phyloP scores from a whole-genome alignment of 176 grass and related monocot genomes.

The Paspalum vaginatum region DNA sequence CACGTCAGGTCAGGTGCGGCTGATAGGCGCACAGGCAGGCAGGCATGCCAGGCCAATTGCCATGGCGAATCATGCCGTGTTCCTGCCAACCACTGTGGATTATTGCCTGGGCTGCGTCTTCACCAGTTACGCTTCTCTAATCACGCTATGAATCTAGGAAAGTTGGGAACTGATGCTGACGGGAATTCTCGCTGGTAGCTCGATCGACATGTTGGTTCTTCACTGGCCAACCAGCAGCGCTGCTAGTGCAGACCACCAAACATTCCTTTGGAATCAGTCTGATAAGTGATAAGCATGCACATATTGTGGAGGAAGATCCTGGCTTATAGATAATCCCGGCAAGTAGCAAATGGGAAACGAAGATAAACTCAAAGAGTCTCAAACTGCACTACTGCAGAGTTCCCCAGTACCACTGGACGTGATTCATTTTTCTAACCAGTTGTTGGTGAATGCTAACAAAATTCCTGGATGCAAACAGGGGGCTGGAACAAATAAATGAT shows the following conservation, averaged over 20 bases:
- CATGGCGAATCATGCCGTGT: background rate
- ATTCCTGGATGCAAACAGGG: background rate
- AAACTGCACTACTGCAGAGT: background rate
- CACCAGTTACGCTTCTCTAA: background rate
- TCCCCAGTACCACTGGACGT: background rate
- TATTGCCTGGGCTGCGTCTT: background rate
- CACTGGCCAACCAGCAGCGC: background rate
- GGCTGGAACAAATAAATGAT: background rate
- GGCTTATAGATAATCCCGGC: background rate
- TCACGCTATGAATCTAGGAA: background rate
- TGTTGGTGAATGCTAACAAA: background rate
- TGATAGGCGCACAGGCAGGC: background rate
- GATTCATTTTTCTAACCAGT: background rate
- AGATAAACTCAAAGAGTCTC: background rate
- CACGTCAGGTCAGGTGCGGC: background rate
- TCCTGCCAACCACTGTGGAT: background rate
- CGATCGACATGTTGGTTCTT: background rate
- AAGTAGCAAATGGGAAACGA: background rate
- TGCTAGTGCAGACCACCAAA: conserved; percentile 5
- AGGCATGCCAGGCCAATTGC: background rate
- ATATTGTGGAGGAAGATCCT: background rate
- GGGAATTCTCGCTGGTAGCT: background rate
- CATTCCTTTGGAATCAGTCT: background rate
- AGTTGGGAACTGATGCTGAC: background rate
- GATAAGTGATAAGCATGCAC: background rate